Percentiles rank a stretch among this genome's conserved stretches.
Evolutionary conservation across 306 rosid species (phyloP).

Genomic region (Clitoria ternatea): DNA sequence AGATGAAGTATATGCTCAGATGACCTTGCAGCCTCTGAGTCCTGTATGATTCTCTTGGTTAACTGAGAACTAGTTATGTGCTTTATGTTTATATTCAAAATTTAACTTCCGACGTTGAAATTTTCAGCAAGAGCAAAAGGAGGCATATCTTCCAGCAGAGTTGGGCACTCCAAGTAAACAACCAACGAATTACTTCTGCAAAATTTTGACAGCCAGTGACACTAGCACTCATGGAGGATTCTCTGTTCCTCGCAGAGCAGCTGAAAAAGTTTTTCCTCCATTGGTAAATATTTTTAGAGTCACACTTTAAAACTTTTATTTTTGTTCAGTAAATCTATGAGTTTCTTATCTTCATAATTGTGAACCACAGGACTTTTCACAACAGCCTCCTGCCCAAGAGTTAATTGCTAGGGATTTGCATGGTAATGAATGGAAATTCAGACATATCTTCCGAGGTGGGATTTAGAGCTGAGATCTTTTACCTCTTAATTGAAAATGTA

Average conservation of each 20-base stretch:
- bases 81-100: conserved; percentile 4
- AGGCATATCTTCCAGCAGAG: conserved; percentile 44
- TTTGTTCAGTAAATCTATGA: background rate
- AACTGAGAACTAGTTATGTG: background rate
- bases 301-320: background rate
- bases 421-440: conserved; percentile 55
- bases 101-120: conserved; percentile 11
- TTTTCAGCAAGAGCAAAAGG: conserved; percentile 50
- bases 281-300: conserved; percentile 28
- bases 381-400: conserved; percentile 49
- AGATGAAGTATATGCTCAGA: conserved; percentile 89
- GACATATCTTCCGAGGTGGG: conserved; percentile 53
- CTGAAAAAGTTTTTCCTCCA: conserved; percentile 93
- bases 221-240: conserved; percentile 84
- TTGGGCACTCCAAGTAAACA: conserved; percentile 45
- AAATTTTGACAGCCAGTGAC: conserved; percentile 96
- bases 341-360: conserved; percentile 4
- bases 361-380: conserved; percentile 42
- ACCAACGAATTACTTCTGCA: conserved; percentile 86
- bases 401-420: conserved; percentile 48
- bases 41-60: conserved; percentile 50
- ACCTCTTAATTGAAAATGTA: background rate
- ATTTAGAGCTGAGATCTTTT: conserved; percentile 7
- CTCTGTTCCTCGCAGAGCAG: conserved; percentile 53
- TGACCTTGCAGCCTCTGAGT: conserved; percentile 91